Percentiles rank a stretch among this genome's conserved stretches.
Evolutionary conservation across 805 yeast genomes (phyloP).

Genomic region (Blastobotrys chiropterorum): DNA sequence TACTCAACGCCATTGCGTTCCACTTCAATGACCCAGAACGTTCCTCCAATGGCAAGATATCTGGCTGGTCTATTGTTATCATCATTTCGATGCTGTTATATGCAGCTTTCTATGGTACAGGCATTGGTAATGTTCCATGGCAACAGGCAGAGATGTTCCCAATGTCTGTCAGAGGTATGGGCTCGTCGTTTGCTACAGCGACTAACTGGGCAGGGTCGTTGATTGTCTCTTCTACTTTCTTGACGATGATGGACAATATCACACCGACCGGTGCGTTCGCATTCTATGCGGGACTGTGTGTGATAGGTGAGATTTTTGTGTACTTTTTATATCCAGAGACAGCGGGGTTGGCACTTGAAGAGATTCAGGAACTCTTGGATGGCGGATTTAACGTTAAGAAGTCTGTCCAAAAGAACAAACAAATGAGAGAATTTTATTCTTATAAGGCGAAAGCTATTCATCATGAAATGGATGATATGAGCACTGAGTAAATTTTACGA

Average conservation of each 20-base stretch:
- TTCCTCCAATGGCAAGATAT: constrained; percentile 40
- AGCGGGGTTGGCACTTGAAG: constrained; percentile 84
- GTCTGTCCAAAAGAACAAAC: constrained; percentile 48
- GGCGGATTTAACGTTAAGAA: constrained; percentile 83
- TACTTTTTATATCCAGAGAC: constrained; percentile 89
- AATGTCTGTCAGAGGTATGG: constrained; percentile 87
- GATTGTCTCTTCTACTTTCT: constrained; percentile 82
- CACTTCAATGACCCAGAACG: constrained; percentile 70
- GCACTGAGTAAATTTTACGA: not conserved
- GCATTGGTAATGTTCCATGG: constrained; percentile 98
- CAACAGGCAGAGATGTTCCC: constrained; percentile 95
- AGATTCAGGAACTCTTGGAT: constrained; percentile 71
- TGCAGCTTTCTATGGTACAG: constrained; percentile 88
- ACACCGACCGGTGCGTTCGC: constrained; percentile 95
- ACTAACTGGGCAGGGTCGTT: constrained; percentile 95
- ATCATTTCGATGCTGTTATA: constrained; percentile 78
- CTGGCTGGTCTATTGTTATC: constrained; percentile 84
- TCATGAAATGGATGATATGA: not conserved
- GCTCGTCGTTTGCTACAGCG: constrained; percentile 85
- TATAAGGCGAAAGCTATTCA: not conserved
- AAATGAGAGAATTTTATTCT: constrained; percentile 28
- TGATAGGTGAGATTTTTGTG: constrained; percentile 64
- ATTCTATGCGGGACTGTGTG: constrained; percentile 77
- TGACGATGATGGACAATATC: constrained; percentile 88
- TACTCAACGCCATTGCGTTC: constrained; percentile 84